Evolutionary conservation across 23 red algal species (phyloP), one percentile per base, ranked within the genome.

Genomic region (Pyropia yezoensis): DNA sequence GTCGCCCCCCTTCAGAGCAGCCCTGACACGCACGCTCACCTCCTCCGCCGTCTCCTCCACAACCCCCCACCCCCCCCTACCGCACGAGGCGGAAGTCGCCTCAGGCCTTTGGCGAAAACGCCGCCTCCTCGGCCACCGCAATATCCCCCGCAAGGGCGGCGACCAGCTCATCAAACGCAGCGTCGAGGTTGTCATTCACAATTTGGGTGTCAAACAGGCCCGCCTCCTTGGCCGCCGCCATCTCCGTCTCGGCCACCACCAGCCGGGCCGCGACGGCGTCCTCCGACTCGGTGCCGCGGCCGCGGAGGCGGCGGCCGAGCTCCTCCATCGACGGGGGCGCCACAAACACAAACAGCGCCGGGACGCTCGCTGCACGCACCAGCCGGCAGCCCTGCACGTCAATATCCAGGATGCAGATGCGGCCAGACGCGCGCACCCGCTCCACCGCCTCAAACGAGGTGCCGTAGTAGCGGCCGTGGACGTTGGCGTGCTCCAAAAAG

Each of bases 351-450:
- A 90, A 79, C 68, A 81, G 75, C 25, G 93, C 93, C 1, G 68
- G 53, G 6, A 97, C 57, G 0, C 51, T 61, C 52, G 55, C 80
- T 27, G 45, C 54, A 27, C 93, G 83, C 54, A 88, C 82, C 21
- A 70, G 64, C 24, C 93, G 93, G 52, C 79, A 89, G n/a, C 93
- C 93, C 68, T 97, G 93, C 58, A 97, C 93, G 60, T 97, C 93
- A 58, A 97, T 89, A 30, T 97, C 93, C 0, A 97, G 72, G 14
- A 97, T 75, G 65, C 93, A 90, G 65, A 91, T 83, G 28, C 64
- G 52, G 1, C 85, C 85, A 29, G 54, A 51, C 53, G 69, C 25
- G 18, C 70, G 61, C 39, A 97, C 93, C 13, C 34, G 30, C 33
- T 97, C 83, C 18, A 97, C 79, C 9, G 93, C 76, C 33, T 33